Conservation (phyloP, 2,329 filamentous ascomycete genomes). For the Xylariaceae sp. region DNA sequence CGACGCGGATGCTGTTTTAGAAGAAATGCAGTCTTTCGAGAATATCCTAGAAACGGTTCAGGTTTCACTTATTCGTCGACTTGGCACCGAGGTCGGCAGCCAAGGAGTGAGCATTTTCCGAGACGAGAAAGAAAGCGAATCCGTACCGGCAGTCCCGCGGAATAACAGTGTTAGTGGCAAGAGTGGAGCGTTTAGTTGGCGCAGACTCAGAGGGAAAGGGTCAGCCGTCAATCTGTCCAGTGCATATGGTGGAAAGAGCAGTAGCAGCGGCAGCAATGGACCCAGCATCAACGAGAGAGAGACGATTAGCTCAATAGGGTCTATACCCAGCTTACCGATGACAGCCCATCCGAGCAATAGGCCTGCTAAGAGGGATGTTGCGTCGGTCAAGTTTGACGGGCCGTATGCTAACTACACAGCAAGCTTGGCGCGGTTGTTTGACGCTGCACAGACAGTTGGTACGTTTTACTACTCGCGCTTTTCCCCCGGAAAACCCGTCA, state of each 20-base stretch:
- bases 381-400: constrained; percentile 67
- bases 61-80: constrained; percentile 67
- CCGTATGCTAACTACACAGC: constrained; percentile 90
- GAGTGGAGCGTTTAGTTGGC: constrained; percentile 79
- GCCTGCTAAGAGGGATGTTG: constrained; percentile 67
- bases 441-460: constrained; percentile 91
- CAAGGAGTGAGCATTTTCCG: constrained; percentile 49
- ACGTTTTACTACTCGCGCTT: constrained; percentile 32
- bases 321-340: constrained; percentile 76
- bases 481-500: neutral
- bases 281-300: constrained; percentile 33
- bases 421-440: constrained; percentile 83
- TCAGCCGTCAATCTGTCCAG: constrained; percentile 60
- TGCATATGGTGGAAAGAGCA: constrained; percentile 44
- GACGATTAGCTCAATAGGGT: constrained; percentile 51
- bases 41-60: constrained; percentile 83
- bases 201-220: constrained; percentile 84
- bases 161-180: constrained; percentile 66
- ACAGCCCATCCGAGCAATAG: constrained; percentile 60
- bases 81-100: constrained; percentile 90
- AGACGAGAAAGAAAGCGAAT: constrained; percentile 37
- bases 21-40: constrained; percentile 91
- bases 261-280: constrained; percentile 29
- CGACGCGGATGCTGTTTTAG: constrained; percentile 86
- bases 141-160: constrained; percentile 40